A percentile compares a stretch with the other conserved stretches of the same genome.
These are phyloP conservation scores for Capronia americana DNA, from an alignment of 2,329 filamentous ascomycete genomes.

Conservation along the genomic window DNA sequence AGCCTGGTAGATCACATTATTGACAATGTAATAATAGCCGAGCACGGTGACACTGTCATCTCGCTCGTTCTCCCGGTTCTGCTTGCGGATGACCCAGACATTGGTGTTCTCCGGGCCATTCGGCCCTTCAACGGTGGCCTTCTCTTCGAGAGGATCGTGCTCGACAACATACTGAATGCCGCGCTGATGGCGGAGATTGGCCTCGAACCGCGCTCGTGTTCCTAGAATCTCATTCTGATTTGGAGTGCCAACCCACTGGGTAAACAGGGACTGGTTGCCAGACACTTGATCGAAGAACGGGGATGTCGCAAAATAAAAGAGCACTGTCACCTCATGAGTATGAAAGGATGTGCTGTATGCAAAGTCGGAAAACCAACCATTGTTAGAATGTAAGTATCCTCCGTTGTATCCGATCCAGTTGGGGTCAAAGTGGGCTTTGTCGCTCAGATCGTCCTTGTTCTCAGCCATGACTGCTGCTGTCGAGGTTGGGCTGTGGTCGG, in stretches of 20 bases:
- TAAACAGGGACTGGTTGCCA: slow-evolving; percentile 64
- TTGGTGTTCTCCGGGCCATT: slow-evolving; percentile 53
- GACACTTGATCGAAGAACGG: slow-evolving; percentile 68
- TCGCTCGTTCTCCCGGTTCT: slow-evolving; percentile 53
- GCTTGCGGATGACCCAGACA: slow-evolving; percentile 68
- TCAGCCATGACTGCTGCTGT: slow-evolving; percentile 29
- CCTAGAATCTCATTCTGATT: slow-evolving; percentile 58
- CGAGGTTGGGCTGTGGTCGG: not conserved
- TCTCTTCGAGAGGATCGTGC: slow-evolving; percentile 61
- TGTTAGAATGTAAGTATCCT: slow-evolving; percentile 40
- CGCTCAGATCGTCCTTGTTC: slow-evolving; percentile 35
- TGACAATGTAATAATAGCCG: slow-evolving; percentile 67
- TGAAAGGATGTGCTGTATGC: not conserved
- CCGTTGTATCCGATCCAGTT: slow-evolving; percentile 37
- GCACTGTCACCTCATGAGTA: slow-evolving; percentile 49
- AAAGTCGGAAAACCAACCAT: slow-evolving; percentile 30
- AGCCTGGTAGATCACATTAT: slow-evolving; percentile 66
- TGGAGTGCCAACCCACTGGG: slow-evolving; percentile 57
- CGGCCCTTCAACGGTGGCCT: slow-evolving; percentile 48
- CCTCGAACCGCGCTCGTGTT: slow-evolving; percentile 64
- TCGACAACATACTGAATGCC: slow-evolving; percentile 67
- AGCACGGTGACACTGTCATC: slow-evolving; percentile 60
- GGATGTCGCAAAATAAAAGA: slow-evolving; percentile 67
- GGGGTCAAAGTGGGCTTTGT: slow-evolving; percentile 37
- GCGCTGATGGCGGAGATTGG: slow-evolving; percentile 58